Percentiles rank a stretch among this genome's conserved stretches.
Evolutionary conservation across 441 rosid genomes (phyloP).

Genomic region (Metrosideros polymorpha): DNA sequence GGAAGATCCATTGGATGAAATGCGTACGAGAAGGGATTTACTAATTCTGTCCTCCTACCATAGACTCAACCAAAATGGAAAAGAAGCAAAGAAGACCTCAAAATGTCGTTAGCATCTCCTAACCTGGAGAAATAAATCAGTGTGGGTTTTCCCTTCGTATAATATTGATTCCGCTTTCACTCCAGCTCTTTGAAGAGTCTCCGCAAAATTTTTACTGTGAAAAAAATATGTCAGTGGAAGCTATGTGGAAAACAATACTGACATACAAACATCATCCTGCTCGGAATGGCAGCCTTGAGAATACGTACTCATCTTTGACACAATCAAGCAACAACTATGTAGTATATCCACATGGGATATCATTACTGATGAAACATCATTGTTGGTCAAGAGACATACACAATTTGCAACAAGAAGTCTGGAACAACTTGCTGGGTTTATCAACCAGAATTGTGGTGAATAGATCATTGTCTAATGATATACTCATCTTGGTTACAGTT

Average conservation of each 20-base stretch:
- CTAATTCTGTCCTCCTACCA: not conserved
- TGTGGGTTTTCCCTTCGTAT: conserved; percentile 87
- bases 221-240: not conserved
- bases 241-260: not conserved
- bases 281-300: not conserved
- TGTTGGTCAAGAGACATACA: not conserved
- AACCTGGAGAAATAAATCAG: conserved; percentile 97
- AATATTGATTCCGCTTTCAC: conserved; percentile 61
- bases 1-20: not conserved
- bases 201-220: conserved; percentile 65
- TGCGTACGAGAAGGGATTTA: not conserved
- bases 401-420: not conserved
- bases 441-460: not conserved
- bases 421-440: not conserved
- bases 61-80: not conserved
- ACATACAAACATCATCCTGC: not conserved
- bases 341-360: not conserved
- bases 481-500: not conserved
- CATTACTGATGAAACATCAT: not conserved
- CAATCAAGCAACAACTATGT: not conserved
- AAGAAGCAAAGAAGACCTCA: not conserved
- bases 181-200: conserved; percentile 62
- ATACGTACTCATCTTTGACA: not conserved
- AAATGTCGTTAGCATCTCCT: not conserved
- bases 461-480: not conserved